Evolutionary conservation across 331 rosid genomes (phyloP).

Genomic region (Malus hybrid): DNA sequence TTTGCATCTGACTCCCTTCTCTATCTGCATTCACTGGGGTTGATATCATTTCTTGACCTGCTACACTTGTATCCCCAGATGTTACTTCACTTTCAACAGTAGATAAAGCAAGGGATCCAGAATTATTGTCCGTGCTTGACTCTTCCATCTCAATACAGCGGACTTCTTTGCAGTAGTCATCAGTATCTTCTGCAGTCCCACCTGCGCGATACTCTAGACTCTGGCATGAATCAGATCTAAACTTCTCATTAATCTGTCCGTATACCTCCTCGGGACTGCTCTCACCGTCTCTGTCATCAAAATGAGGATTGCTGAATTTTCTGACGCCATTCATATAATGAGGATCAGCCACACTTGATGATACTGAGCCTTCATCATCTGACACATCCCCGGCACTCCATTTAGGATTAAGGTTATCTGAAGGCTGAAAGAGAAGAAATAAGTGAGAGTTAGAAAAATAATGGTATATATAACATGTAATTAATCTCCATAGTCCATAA

Average conservation of each 20-base stretch:
- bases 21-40: conserved; percentile 32
- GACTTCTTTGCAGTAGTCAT: conserved; percentile 85
- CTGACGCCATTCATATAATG: conserved; percentile 26
- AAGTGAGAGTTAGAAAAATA: not conserved
- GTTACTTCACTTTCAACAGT: conserved; percentile 31
- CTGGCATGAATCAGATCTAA: conserved; percentile 17
- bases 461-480: not conserved
- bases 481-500: conserved; percentile 7
- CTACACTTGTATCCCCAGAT: conserved; percentile 27
- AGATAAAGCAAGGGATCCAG: conserved; percentile 27
- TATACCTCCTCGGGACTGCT: conserved; percentile 23
- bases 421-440: conserved; percentile 23
- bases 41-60: conserved; percentile 40
- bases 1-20: conserved; percentile 36
- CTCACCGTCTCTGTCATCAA: conserved; percentile 37
- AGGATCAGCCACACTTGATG: conserved; percentile 53
- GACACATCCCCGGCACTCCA: conserved; percentile 40
- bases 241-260: not conserved
- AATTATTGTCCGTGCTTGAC: conserved; percentile 34
- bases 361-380: conserved; percentile 72
- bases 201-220: conserved; percentile 15
- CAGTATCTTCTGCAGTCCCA: conserved; percentile 32
- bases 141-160: conserved; percentile 69
- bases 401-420: conserved; percentile 31
- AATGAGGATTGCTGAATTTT: conserved; percentile 63